Evolutionary conservation across 306 rosid genomes (phyloP).

Genomic region (Castanea sativa): DNA sequence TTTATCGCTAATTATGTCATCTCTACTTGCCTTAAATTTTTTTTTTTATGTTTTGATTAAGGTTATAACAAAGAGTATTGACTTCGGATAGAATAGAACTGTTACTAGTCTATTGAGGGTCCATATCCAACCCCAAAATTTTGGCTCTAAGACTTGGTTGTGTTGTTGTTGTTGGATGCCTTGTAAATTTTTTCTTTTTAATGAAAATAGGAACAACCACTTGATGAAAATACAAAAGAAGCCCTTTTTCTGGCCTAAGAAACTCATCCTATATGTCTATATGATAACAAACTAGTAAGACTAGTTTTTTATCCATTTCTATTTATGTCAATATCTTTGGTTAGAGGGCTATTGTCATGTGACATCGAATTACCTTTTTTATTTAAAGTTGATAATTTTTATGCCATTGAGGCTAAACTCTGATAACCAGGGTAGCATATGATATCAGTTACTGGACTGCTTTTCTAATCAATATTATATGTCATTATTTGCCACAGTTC

Average conservation of each 20-base stretch:
- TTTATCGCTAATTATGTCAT: not conserved
- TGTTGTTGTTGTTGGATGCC: not conserved
- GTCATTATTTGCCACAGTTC: not conserved
- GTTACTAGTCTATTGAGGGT: too few relatives aligned
- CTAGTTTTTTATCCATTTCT: not conserved
- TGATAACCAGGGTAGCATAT: not conserved
- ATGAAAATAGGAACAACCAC: not conserved
- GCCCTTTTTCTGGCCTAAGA: not conserved
- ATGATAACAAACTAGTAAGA: not conserved
- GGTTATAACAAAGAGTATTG: too few relatives aligned
- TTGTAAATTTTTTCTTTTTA: not conserved
- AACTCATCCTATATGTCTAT: not conserved
- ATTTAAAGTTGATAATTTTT: not conserved
- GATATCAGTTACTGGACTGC: not conserved
- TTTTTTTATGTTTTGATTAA: not conserved
- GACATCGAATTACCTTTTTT: not conserved
- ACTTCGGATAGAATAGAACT: too few relatives aligned
- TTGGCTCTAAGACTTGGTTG: too few relatives aligned
- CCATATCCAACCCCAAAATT: too few relatives aligned
- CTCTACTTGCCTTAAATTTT: not conserved
- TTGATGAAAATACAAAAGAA: not conserved
- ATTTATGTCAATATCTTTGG: not conserved
- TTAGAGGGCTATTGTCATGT: not conserved
- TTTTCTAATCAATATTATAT: not conserved
- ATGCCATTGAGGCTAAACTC: not conserved